Conservation (phyloP, 129 eudicot genomes). For the Logfia minima region DNA sequence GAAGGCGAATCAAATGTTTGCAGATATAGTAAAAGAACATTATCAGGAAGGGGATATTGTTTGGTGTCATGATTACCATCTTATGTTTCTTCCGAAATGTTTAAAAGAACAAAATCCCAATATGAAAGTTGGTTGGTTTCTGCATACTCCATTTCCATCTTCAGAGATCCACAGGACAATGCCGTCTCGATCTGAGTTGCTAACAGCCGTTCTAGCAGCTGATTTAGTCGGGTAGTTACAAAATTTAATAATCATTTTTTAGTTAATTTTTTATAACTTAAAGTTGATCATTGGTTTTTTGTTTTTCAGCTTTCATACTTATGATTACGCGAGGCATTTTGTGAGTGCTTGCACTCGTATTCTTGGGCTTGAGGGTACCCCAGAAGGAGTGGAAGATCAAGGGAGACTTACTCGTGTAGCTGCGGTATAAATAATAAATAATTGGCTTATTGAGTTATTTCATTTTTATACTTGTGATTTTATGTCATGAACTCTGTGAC, state of each 20-base stretch:
- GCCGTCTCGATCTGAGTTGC: slow-evolving; percentile 81
- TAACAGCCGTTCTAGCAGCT: slow-evolving; percentile 83
- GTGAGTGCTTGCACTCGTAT: slow-evolving; percentile 90
- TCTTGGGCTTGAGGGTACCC: slow-evolving; percentile 88
- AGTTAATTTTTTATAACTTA: background rate
- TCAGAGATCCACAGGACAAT: slow-evolving; percentile 73
- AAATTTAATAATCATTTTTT: background rate
- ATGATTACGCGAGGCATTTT: slow-evolving; percentile 85
- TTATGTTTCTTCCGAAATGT: slow-evolving; percentile 78
- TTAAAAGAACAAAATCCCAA: slow-evolving; percentile 55
- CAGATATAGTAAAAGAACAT: slow-evolving; percentile 71
- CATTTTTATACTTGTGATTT: slow-evolving; percentile 11
- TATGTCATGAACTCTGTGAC: slow-evolving; percentile 3
- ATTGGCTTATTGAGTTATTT: background rate
- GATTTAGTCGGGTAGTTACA: slow-evolving; percentile 70
- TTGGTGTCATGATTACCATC: slow-evolving; percentile 92
- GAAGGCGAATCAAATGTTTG: slow-evolving; percentile 84
- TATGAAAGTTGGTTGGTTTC: slow-evolving; percentile 92
- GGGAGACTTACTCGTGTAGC: slow-evolving; percentile 87
- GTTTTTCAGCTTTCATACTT: slow-evolving; percentile 75
- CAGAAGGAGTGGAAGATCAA: slow-evolving; percentile 87
- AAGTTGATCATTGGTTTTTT: background rate
- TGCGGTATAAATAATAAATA: slow-evolving; percentile 49
- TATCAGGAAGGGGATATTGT: slow-evolving; percentile 85
- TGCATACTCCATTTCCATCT: slow-evolving; percentile 91